Evolutionary conservation across 2,329 filamentous ascomycete species (phyloP).

Genomic region (Purpureocillium lavendulum): DNA sequence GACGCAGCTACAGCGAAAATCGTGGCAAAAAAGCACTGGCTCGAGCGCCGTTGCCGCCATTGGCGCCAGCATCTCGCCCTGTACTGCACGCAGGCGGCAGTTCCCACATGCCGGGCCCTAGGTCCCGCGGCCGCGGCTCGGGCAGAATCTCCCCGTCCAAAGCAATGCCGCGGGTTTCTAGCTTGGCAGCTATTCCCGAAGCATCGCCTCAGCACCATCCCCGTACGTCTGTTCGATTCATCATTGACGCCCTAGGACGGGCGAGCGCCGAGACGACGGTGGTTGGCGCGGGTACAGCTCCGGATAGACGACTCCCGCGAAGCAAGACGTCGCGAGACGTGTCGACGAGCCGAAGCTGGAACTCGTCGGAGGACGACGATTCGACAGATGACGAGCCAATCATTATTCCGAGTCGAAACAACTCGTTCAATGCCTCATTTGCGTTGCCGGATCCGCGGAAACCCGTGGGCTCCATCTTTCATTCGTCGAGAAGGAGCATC

Average conservation of each 20-base stretch:
- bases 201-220: constrained; percentile 30
- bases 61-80: constrained; percentile 37
- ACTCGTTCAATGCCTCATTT: constrained; percentile 46
- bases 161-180: constrained; percentile 38
- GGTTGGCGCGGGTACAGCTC: constrained; percentile 24
- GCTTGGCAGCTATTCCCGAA: constrained; percentile 52
- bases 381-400: constrained; percentile 58
- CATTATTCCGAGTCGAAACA: constrained; percentile 52
- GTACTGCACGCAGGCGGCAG: constrained; percentile 21
- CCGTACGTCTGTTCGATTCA: constrained; percentile 52
- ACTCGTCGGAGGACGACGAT: constrained; percentile 44
- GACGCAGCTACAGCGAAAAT: constrained; percentile 47
- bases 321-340: constrained; percentile 20
- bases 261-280: constrained; percentile 46
- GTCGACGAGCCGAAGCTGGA: constrained; percentile 26
- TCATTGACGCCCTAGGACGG: constrained; percentile 53
- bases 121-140: constrained; percentile 29
- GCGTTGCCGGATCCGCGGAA: constrained; percentile 45
- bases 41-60: constrained; percentile 33
- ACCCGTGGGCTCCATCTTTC: constrained; percentile 39
- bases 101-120: constrained; percentile 20
- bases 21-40: constrained; percentile 34
- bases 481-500: constrained; percentile 36
- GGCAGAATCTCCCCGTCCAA: constrained; percentile 48
- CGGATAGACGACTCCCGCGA: constrained; percentile 15